Percentiles rank a stretch among this genome's conserved stretches.
phyloP scores from a whole-genome alignment of 208 protist species.

The Trypanosoma mega region DNA sequence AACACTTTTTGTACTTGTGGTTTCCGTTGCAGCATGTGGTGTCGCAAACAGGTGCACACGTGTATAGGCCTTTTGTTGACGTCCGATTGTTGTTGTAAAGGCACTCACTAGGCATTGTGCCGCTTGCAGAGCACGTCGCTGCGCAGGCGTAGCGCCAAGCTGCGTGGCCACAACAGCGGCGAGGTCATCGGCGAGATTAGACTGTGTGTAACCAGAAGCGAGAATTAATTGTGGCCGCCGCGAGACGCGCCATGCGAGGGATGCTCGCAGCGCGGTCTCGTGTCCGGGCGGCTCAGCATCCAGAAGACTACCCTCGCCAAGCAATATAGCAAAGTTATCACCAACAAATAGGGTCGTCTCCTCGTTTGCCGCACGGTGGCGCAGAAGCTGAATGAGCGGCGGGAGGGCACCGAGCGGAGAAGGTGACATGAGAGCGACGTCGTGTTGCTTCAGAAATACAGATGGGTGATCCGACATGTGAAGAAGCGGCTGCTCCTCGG shows the following conservation, averaged over 20 bases:
- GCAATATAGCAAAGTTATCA: conserved; percentile 22
- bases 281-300: conserved; percentile 2
- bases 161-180: background rate
- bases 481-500: conserved; percentile 2
- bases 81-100: conserved; percentile 21
- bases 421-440: conserved; percentile 25
- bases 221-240: conserved; percentile 12
- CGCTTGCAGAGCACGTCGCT: conserved; percentile 5
- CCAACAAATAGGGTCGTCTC: conserved; percentile 10
- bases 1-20: too few relatives aligned
- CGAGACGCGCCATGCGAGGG: conserved; percentile 14
- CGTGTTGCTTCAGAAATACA: conserved; percentile 11
- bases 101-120: conserved; percentile 14
- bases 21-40: too few relatives aligned
- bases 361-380: conserved; percentile 15
- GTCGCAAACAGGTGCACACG: conserved; percentile 8
- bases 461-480: conserved; percentile 10
- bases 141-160: conserved; percentile 1
- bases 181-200: conserved; percentile 1
- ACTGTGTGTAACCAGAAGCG: conserved; percentile 6
- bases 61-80: conserved; percentile 12
- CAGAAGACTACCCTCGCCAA: conserved; percentile 12
- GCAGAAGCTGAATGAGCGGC: conserved; percentile 20
- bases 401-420: conserved; percentile 26
- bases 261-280: conserved; percentile 14